Evolutionary conservation across 2,329 filamentous ascomycete species (phyloP).

Genomic region (Drechslera avenae): DNA sequence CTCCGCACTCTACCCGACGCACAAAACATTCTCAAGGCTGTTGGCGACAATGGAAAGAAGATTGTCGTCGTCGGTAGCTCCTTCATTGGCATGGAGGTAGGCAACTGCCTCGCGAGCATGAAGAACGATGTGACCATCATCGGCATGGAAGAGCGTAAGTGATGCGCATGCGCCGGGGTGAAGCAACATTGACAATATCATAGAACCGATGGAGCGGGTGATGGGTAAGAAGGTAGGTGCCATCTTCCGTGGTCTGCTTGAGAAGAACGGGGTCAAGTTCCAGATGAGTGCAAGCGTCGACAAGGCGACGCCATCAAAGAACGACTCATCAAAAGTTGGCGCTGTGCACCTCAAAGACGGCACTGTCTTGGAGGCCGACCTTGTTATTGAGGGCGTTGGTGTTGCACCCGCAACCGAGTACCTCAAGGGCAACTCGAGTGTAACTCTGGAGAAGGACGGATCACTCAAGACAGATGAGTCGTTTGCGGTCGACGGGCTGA

Average conservation of each 20-base stretch:
- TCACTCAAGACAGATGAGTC: slow-evolving; percentile 80
- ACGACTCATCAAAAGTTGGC: slow-evolving; percentile 74
- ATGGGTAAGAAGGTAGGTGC: slow-evolving; percentile 81
- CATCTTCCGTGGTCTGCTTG: slow-evolving; percentile 77
- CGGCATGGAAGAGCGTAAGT: slow-evolving; percentile 73
- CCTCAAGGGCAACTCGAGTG: slow-evolving; percentile 70
- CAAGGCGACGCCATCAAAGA: slow-evolving; percentile 74
- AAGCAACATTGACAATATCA: slow-evolving; percentile 14
- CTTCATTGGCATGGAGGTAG: slow-evolving; percentile 99
- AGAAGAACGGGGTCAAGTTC: slow-evolving; percentile 89
- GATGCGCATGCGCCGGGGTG: not conserved
- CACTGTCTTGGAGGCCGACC: slow-evolving; percentile 79
- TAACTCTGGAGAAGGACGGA: slow-evolving; percentile 81
- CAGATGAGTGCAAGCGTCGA: slow-evolving; percentile 80
- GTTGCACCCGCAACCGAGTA: slow-evolving; percentile 85
- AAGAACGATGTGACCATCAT: slow-evolving; percentile 85
- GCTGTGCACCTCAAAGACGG: slow-evolving; percentile 84
- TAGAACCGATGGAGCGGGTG: slow-evolving; percentile 79
- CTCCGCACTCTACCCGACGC: slow-evolving; percentile 79
- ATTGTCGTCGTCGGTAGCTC: slow-evolving; percentile 90
- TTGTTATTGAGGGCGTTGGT: slow-evolving; percentile 90
- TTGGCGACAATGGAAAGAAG: slow-evolving; percentile 84
- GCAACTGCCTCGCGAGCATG: slow-evolving; percentile 73
- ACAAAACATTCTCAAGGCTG: slow-evolving; percentile 76
- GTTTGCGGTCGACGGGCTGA: slow-evolving; percentile 75